Base-by-base conservation (phyloP, 73 alveolate genomes). In the Paraurostyla sp. region DNA sequence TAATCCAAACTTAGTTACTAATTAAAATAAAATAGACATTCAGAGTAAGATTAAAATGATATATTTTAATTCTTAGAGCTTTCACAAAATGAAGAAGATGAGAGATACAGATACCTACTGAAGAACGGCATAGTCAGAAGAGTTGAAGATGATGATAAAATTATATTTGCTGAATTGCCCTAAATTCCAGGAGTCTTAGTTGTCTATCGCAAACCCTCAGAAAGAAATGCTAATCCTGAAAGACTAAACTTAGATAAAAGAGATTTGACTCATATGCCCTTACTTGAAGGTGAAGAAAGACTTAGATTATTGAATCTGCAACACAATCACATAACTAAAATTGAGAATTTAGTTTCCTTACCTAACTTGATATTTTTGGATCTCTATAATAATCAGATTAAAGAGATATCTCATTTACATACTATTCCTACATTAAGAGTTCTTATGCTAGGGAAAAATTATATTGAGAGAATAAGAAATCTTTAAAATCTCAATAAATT, bases 271-370 rank as follows among this genome's bases (percentile, higher is more conserved):
- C 99, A 97, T 59, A 91, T 97, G 60, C 99, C 99, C n/a, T 82
- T 97, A 46, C 89, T 97, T 23, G 99, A 97, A 84, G 99, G 99
- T 13, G 99, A 97, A 88, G 99, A 97, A 76, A 95, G 88, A 65
- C 92, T 97, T 36, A 92, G 96, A 76, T 88, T 97, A 51, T 80
- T 97, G 50, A 90, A 92, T 86, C 87, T 93, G 42, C 95, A 97
- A 94, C 95, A 93, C 85, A 97, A 97, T 71, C 92, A 93, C 56
- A 97, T 97, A 0, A 41, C 93, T 33, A 97, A 97, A 89, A 93
- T 97, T 18, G 99, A 97, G 81, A 96, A 97, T 69, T 76, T 97
- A 57, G 97, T 97, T 16, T 95, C 98, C 18, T 89, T 97, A 16
- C 98, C 98, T 33, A 95, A 95, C 84, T 86, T 97, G 83, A 76